Conservation (phyloP, 2,329 filamentous ascomycete genomes). For the Ophiostoma quercus region DNA sequence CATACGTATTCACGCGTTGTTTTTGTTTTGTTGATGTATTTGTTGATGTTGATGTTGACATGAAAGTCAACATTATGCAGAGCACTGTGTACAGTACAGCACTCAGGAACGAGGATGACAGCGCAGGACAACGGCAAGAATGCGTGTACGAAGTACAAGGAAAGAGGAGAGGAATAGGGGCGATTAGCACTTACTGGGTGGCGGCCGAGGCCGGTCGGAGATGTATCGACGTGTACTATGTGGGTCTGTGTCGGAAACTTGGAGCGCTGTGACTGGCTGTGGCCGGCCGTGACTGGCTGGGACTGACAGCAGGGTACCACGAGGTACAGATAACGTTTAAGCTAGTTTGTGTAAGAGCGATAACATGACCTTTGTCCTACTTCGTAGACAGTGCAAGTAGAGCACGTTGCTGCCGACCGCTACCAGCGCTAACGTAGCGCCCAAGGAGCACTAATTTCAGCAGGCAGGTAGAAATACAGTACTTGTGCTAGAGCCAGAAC, state of each 20-base stretch:
- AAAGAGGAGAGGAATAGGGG: neutral
- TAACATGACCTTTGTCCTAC: neutral
- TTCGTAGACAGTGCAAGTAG: neutral
- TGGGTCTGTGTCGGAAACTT: conserved; percentile 4
- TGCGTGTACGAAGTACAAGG: neutral
- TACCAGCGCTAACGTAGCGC: neutral
- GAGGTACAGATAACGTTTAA: conserved; percentile 13
- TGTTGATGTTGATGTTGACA: neutral
- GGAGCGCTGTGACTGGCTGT: neutral
- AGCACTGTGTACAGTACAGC: neutral
- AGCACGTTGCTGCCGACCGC: neutral
- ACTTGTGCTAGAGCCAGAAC: neutral
- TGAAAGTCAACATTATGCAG: too few species aligned
- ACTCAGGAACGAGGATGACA: neutral
- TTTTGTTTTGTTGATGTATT: conserved; percentile 1
- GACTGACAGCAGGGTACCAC: neutral
- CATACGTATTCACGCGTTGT: conserved; percentile 13
- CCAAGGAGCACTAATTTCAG: too few species aligned
- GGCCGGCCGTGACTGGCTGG: neutral
- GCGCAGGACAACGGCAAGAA: conserved; percentile 14
- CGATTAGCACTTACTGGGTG: neutral
- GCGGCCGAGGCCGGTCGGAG: conserved; percentile 4
- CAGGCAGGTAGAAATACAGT: neutral
- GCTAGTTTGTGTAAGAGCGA: neutral
- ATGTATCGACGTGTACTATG: conserved; percentile 11